Conservation (phyloP, 441 rosid genomes). For the Biscutella laevigata region DNA sequence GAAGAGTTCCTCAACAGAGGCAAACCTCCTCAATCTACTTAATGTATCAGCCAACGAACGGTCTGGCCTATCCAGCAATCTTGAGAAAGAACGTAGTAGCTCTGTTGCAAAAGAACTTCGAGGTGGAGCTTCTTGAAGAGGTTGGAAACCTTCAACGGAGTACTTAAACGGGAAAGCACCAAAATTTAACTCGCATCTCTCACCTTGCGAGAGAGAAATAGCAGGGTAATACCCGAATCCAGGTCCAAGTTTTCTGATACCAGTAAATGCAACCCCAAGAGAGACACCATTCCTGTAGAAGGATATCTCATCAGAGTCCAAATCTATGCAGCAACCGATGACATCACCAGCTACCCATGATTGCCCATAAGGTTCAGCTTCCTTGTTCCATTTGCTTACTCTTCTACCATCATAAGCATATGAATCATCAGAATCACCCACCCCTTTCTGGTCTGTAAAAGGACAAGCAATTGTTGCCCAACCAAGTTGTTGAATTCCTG, state of each 20-base stretch:
- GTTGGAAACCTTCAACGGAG: slow-evolving; percentile 57
- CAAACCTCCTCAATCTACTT: slow-evolving; percentile 76
- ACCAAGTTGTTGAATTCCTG: slow-evolving; percentile 87
- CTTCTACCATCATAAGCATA: slow-evolving; percentile 97
- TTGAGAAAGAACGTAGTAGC: slow-evolving; percentile 62
- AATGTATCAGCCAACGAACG: slow-evolving; percentile 54
- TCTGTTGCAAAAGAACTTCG: slow-evolving; percentile 37
- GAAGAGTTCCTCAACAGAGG: slow-evolving; percentile 63
- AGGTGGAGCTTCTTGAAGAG: slow-evolving; percentile 64
- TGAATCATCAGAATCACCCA: slow-evolving; percentile 96
- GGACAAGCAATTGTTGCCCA: slow-evolving; percentile 91
- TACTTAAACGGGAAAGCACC: slow-evolving; percentile 78
- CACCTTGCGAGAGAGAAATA: slow-evolving; percentile 87
- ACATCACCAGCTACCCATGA: slow-evolving; percentile 91
- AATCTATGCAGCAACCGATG: slow-evolving; percentile 87
- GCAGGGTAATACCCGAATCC: slow-evolving; percentile 90
- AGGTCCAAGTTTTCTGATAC: slow-evolving; percentile 74
- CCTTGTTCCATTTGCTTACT: slow-evolving; percentile 85
- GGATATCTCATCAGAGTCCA: slow-evolving; percentile 59
- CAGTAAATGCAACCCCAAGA: slow-evolving; percentile 82
- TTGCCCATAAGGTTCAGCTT: slow-evolving; percentile 74
- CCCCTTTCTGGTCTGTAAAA: slow-evolving; percentile 87
- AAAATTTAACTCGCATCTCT: slow-evolving; percentile 77
- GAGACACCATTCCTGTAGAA: slow-evolving; percentile 79
- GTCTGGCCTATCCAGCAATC: slow-evolving; percentile 62